Percentiles rank a stretch among this genome's conserved stretches.
These are phyloP conservation scores for Eutrema salsugineum DNA, from an alignment of 441 rosid species.

Conservation along the genomic window DNA sequence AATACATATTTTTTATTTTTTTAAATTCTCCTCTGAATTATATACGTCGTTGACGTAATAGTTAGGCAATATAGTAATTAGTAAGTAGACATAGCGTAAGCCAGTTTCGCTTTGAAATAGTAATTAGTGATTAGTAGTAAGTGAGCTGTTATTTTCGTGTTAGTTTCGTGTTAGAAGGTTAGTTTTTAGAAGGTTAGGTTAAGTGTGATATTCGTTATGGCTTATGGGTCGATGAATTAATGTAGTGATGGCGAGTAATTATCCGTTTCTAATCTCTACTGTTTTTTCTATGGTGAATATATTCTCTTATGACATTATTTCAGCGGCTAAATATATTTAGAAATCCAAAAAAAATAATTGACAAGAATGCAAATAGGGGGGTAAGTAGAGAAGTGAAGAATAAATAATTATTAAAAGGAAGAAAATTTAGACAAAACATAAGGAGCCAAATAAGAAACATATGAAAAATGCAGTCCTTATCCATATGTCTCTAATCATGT, in stretches of 20 bases:
- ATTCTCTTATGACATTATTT: background rate
- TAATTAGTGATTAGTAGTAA: background rate
- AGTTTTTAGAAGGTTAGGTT: background rate
- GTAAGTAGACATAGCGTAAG: conserved; percentile 11
- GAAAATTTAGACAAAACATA: background rate
- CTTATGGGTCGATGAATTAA: too few species aligned
- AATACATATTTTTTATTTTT: too few species aligned
- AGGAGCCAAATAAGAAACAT: background rate
- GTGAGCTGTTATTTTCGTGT: conserved; percentile 8
- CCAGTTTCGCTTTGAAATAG: background rate
- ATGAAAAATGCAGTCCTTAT: background rate
- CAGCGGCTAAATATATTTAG: background rate
- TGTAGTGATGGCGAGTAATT: background rate
- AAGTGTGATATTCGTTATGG: background rate
- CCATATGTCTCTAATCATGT: background rate
- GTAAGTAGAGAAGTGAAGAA: background rate
- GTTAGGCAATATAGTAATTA: background rate
- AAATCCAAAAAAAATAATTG: background rate
- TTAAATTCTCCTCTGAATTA: background rate
- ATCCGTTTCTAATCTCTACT: background rate
- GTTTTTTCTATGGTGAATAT: too few species aligned
- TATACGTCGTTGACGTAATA: background rate
- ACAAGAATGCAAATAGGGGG: background rate
- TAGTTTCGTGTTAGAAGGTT: background rate
- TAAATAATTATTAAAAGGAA: background rate